Evolutionary conservation across 129 eudicot species (phyloP).

Genomic region (Arctium minus): DNA sequence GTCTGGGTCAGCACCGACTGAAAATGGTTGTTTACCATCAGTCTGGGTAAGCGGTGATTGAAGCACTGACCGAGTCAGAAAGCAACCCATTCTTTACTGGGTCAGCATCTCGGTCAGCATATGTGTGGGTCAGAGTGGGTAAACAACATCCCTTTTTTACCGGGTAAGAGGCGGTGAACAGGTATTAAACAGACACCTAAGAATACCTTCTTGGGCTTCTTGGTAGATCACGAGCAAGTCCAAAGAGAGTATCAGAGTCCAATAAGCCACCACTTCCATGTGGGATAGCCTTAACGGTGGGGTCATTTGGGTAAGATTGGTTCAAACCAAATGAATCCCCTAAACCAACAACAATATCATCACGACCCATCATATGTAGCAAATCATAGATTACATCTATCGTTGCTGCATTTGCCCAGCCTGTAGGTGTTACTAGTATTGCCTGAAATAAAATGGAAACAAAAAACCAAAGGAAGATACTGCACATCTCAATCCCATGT

Average conservation of each 20-base stretch:
- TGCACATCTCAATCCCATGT: not conserved
- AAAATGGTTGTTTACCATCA: too few relatives aligned
- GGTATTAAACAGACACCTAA: not conserved
- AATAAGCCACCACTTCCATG: constrained; percentile 90
- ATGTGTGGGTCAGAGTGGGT: not conserved
- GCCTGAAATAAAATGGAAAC: constrained; percentile 44
- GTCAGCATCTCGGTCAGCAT: too few relatives aligned
- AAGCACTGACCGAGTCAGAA: too few relatives aligned
- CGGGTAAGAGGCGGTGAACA: not conserved
- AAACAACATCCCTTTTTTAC: not conserved
- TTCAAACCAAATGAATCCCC: constrained; percentile 72
- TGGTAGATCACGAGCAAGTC: constrained; percentile 78
- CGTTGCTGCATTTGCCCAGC: constrained; percentile 94
- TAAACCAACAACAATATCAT: constrained; percentile 78
- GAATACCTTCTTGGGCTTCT: constrained; percentile 76
- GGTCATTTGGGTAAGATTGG: constrained; percentile 48
- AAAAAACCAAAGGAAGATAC: not conserved
- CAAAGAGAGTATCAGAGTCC: constrained; percentile 84
- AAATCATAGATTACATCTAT: constrained; percentile 76
- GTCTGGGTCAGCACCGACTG: too few relatives aligned
- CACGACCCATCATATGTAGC: constrained; percentile 98
- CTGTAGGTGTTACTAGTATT: constrained; percentile 68
- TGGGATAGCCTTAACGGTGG: constrained; percentile 60
- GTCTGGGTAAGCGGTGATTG: too few relatives aligned
- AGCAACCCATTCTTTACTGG: too few relatives aligned